These are phyloP conservation scores for Coemansia sp. DNA, from an alignment of 192 early-diverging fungal genomes.

Conservation along the genomic window DNA sequence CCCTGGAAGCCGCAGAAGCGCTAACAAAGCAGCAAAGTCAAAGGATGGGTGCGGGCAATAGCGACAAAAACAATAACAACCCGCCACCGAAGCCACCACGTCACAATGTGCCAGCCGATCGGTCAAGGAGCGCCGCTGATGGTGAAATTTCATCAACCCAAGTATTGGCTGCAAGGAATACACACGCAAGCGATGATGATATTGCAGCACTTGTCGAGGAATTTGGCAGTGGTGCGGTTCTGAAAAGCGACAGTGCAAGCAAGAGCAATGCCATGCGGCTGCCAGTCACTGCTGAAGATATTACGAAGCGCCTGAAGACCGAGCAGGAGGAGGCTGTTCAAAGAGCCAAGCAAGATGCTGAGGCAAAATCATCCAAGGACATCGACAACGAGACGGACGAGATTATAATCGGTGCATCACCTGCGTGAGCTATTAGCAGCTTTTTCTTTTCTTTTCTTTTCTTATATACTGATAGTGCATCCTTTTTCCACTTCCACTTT, in stretches of 20 bases:
- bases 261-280: background rate
- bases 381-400: constrained; percentile 20
- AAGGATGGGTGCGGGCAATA: background rate
- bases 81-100: constrained; percentile 46
- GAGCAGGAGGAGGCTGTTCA: constrained; percentile 34
- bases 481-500: too few species aligned
- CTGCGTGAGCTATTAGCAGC: background rate
- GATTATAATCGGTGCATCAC: constrained; percentile 13
- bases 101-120: background rate
- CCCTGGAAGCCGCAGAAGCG: constrained; percentile 49
- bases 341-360: constrained; percentile 8
- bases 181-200: constrained; percentile 48
- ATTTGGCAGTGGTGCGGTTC: constrained; percentile 18
- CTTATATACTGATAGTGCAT: background rate
- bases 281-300: constrained; percentile 42
- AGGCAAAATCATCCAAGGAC: background rate
- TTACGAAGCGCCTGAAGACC: constrained; percentile 37
- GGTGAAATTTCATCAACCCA: background rate
- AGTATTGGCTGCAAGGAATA: background rate
- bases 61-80: too few species aligned
- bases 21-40: constrained; percentile 29
- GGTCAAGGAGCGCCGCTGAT: background rate
- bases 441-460: background rate
- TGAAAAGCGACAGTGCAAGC: background rate
- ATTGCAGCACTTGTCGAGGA: constrained; percentile 47